A percentile compares a stretch with the other conserved stretches of the same genome.
These are phyloP conservation scores for Epichloe typhina DNA, from an alignment of 2,329 filamentous ascomycete genomes.

Conservation along the genomic window DNA sequence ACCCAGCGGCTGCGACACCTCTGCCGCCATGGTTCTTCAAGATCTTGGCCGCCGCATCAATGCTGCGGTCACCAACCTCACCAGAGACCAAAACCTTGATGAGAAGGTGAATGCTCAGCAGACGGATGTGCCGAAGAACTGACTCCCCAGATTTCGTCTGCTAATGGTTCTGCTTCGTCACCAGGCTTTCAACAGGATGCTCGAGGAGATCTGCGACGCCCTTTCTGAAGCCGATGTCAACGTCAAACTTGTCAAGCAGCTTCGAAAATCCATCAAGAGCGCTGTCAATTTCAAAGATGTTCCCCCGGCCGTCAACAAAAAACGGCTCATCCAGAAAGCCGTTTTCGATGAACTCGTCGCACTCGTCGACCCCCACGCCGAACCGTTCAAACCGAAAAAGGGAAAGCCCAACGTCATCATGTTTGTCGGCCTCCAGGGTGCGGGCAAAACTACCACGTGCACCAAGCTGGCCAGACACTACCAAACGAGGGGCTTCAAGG, in stretches of 20 bases:
- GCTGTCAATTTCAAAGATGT: conserved; percentile 93
- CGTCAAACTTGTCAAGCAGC: conserved; percentile 76
- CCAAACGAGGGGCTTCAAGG: conserved; percentile 81
- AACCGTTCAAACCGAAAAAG: conserved; percentile 94
- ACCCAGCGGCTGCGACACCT: not conserved
- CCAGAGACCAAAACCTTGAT: conserved; percentile 81
- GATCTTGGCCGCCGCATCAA: conserved; percentile 98
- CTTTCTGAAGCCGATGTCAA: conserved; percentile 97
- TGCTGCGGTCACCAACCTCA: conserved; percentile 86
- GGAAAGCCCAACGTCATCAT: conserved; percentile 95
- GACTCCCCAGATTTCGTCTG: not conserved
- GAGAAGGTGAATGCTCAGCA: conserved; percentile 58
- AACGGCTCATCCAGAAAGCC: conserved; percentile 91
- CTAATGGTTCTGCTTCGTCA: not conserved
- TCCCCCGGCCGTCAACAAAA: conserved; percentile 85
- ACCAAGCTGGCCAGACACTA: conserved; percentile 95
- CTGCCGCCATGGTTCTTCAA: conserved; percentile 76
- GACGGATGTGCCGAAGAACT: not conserved
- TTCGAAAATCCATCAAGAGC: conserved; percentile 84
- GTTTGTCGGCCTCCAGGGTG: conserved; percentile 96
- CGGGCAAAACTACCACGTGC: conserved; percentile 95
- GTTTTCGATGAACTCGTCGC: conserved; percentile 95
- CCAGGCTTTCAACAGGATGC: conserved; percentile 90
- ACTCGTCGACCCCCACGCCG: conserved; percentile 88
- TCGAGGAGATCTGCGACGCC: conserved; percentile 94